These are phyloP conservation scores for Collybiopsis confluens DNA, from an alignment of 768 basidiomycete species.

Conservation along the genomic window DNA sequence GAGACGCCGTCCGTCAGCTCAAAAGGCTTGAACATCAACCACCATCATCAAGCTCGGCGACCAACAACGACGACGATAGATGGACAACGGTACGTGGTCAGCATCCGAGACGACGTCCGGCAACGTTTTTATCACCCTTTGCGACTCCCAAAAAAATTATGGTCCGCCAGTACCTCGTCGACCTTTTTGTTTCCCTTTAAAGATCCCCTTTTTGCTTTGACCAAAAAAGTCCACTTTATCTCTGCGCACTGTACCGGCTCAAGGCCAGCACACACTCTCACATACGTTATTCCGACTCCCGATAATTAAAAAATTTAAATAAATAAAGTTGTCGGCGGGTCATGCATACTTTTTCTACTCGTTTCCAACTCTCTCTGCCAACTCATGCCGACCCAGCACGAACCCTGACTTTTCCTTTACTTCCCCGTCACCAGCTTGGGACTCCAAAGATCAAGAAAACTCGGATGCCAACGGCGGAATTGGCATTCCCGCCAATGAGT, in stretches of 20 bases:
- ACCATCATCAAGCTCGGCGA: neutral
- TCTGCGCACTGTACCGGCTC: conserved; percentile 16
- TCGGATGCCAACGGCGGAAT: conserved; percentile 46
- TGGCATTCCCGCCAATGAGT: conserved; percentile 63
- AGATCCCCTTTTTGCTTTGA: neutral
- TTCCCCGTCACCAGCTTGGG: conserved; percentile 63
- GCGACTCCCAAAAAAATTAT: conserved; percentile 26
- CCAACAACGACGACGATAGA: neutral
- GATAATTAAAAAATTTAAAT: too few relatives aligned
- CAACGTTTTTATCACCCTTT: conserved; percentile 46
- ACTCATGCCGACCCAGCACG: neutral
- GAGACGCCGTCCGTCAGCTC: too few relatives aligned
- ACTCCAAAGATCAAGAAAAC: conserved; percentile 61
- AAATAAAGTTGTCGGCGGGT: too few relatives aligned
- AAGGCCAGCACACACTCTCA: conserved; percentile 24
- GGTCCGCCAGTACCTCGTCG: conserved; percentile 9
- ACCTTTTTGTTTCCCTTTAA: conserved; percentile 7
- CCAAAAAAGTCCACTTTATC: neutral
- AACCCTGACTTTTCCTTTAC: conserved; percentile 28
- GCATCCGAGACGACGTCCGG: conserved; percentile 67
- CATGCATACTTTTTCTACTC: neutral
- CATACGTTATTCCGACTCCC: neutral
- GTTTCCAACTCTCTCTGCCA: neutral
- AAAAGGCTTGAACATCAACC: neutral
- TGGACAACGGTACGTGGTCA: conserved; percentile 70